phyloP scores from a whole-genome alignment of 2,329 filamentous ascomycete species.

The Drechslerella dactyloides region DNA sequence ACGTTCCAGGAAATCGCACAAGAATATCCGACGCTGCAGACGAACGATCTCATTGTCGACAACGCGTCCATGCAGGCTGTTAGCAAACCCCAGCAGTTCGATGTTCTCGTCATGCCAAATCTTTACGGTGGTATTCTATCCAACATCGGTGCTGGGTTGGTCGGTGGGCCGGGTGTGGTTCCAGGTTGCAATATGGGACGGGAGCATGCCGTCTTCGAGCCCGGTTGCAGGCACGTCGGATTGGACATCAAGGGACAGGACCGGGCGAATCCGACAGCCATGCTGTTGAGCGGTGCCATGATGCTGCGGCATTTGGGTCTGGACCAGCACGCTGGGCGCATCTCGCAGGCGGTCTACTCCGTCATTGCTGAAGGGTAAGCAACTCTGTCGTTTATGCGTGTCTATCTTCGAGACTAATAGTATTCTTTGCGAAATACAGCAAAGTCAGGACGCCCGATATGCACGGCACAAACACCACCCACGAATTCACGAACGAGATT shows the following conservation, averaged over 20 bases:
- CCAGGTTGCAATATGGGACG: constrained; percentile 99
- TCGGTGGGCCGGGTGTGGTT: constrained; percentile 94
- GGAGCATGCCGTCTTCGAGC: constrained; percentile 97
- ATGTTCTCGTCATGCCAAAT: constrained; percentile 99
- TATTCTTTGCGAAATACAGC: constrained; percentile 64
- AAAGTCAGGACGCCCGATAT: constrained; percentile 91
- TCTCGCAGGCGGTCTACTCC: constrained; percentile 66
- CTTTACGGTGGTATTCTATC: constrained; percentile 98
- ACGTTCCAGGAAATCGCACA: constrained; percentile 93
- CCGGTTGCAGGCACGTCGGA: constrained; percentile 97
- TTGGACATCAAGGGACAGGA: constrained; percentile 99
- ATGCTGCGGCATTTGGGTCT: constrained; percentile 95
- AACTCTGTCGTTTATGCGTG: constrained; percentile 1
- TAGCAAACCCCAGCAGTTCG: constrained; percentile 93
- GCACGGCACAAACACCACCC: constrained; percentile 86
- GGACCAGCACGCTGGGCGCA: constrained; percentile 94
- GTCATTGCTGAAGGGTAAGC: constrained; percentile 88
- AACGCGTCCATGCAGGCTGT: constrained; percentile 99
- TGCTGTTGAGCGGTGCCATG: constrained; percentile 96
- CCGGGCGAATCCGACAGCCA: constrained; percentile 95
- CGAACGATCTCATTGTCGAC: constrained; percentile 99
- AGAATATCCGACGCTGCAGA: constrained; percentile 93
- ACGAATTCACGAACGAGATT: constrained; percentile 94
- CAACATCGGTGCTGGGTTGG: constrained; percentile 96
- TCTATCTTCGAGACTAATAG: constrained; percentile 52